Percentiles rank a stretch among this genome's conserved stretches.
These are phyloP conservation scores for Sabuloglossum arenarium DNA, from an alignment of 495 filamentous ascomycete species.

Conservation along the genomic window DNA sequence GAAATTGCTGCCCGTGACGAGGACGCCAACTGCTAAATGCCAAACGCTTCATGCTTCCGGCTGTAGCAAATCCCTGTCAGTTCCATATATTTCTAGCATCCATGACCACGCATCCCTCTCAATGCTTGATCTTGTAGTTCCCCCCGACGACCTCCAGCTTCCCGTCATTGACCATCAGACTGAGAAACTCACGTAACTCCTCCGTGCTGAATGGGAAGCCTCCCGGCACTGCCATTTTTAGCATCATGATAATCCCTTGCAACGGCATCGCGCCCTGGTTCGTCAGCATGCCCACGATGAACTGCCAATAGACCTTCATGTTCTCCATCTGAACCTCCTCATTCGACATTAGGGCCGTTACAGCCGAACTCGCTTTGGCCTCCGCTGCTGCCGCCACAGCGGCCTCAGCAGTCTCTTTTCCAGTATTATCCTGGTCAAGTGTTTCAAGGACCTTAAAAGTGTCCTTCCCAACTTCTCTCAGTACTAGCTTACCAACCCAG, in stretches of 20 bases:
- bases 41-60: too few relatives aligned
- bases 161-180: constrained; percentile 46
- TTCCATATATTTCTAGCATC: background rate
- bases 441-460: constrained; percentile 43
- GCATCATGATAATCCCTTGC: constrained; percentile 73
- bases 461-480: constrained; percentile 33
- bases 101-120: background rate
- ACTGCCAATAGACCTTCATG: constrained; percentile 69
- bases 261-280: constrained; percentile 68
- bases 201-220: constrained; percentile 63
- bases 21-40: too few relatives aligned
- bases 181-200: constrained; percentile 57
- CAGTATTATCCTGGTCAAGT: constrained; percentile 23
- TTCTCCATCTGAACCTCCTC: constrained; percentile 45
- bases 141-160: constrained; percentile 54
- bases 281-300: constrained; percentile 85
- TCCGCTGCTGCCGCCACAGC: constrained; percentile 27
- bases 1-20: too few relatives aligned
- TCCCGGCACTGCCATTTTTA: constrained; percentile 71
- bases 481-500: constrained; percentile 65
- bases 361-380: constrained; percentile 19
- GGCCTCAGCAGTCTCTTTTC: constrained; percentile 20
- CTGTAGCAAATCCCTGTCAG: too few relatives aligned
- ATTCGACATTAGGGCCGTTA: constrained; percentile 23
- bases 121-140: constrained; percentile 27